Evolutionary conservation across 176 grass and related monocot genomes (phyloP), one percentile per base, ranked within the genome.

Genomic region (maize (Zea mays)): DNA sequence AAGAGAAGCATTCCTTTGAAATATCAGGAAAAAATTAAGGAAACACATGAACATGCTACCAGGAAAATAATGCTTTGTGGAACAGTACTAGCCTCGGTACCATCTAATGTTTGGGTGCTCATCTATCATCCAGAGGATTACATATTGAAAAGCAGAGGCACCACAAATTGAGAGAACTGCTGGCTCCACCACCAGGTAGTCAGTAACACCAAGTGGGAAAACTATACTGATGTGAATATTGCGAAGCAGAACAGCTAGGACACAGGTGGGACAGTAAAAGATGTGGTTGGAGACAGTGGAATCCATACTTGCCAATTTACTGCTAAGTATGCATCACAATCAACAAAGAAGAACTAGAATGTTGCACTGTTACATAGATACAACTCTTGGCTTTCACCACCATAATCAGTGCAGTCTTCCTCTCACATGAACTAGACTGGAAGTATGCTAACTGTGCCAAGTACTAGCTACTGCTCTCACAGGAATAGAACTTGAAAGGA

Each of bases 121-220:
- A 61, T 75, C 73, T 45, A 75, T 75, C 40, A 75, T 62, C 19
- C 73, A 62, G n/a, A 47, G 2, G 44, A 10, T 15, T 76, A 60
- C 15, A 58, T 43, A 75, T 15, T 60, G 6, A 4, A 15, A 64
- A 37, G 14, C 27, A 62, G 8, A 61, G 73, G 40, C 73, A 62
- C 35, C 4, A 71, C 45, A 17, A 69, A 42, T 59, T 54, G n/a
- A 67, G 6, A 58, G 65, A 74, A 44, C 34, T 57, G 49, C 21
- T 46, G 15, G 14, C 45, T 50, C 5, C 36, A 65, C 44, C 17
- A 63, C 33, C 59, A 82, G 37, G 12, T 51, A 82, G 58, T 19
- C 34, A 71, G 41, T 43, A 72, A 41, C 43, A 72, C 41, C 50
- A 64, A 8, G 17, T 35, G 44, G 14, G 34, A 33, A 20, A 71